Evolutionary conservation across 176 grass and related monocot species (phyloP).

Genomic region (Rhynchospora pubera): DNA sequence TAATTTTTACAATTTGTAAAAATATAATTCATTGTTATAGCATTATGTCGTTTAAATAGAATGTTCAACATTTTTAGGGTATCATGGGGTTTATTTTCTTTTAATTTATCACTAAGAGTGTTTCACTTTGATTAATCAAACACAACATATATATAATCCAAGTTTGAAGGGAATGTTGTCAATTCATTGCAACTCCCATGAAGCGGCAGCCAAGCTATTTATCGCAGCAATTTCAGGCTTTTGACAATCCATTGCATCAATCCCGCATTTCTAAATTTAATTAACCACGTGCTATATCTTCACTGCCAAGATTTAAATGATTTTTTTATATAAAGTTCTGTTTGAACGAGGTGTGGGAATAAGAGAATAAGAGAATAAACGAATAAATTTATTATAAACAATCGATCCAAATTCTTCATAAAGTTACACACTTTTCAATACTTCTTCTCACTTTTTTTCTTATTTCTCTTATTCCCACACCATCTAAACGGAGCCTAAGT

Average conservation of each 20-base stretch:
- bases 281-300: neutral
- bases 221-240: slow-evolving; percentile 4
- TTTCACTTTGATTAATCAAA: neutral
- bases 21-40: neutral
- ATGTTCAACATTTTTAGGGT: neutral
- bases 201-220: neutral
- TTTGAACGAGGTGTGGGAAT: too few species aligned
- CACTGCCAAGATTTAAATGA: neutral
- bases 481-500: too few species aligned
- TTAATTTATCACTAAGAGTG: neutral
- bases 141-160: neutral
- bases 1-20: neutral
- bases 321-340: neutral
- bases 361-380: too few species aligned
- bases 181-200: neutral
- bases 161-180: neutral
- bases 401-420: too few species aligned
- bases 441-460: too few species aligned
- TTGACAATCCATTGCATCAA: neutral
- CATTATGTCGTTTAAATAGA: neutral
- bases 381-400: too few species aligned
- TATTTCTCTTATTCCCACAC: too few species aligned
- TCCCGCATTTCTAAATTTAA: neutral
- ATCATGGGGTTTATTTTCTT: neutral
- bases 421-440: too few species aligned